A percentile compares a stretch with the other conserved stretches of the same genome.
These are phyloP conservation scores for Neurospora sp. DNA, from an alignment of 495 filamentous ascomycete species.

Conservation along the genomic window DNA sequence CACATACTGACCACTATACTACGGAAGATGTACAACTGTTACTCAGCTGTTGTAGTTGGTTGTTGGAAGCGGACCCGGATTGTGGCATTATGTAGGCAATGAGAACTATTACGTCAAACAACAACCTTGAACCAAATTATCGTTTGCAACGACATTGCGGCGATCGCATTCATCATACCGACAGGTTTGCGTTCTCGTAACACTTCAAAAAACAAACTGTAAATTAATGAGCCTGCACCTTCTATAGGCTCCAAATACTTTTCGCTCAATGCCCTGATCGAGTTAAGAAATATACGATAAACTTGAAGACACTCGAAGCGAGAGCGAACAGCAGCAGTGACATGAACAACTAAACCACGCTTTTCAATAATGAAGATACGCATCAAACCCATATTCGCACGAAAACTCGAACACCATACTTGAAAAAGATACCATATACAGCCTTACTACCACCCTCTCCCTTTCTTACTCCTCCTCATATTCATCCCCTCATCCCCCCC, in stretches of 20 bases:
- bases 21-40: not conserved
- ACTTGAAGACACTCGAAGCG: not conserved
- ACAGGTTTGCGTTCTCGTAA: too few species aligned
- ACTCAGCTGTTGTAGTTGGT: not conserved
- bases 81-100: fast-evolving
- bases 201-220: too few species aligned
- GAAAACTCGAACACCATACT: not conserved
- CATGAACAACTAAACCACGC: not conserved
- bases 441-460: not conserved
- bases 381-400: not conserved
- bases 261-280: too few species aligned
- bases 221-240: too few species aligned
- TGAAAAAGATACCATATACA: not conserved
- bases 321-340: not conserved
- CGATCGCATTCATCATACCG: too few species aligned
- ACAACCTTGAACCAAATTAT: too few species aligned
- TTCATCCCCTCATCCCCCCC: too few species aligned
- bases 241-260: too few species aligned
- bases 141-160: too few species aligned
- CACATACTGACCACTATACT: not conserved
- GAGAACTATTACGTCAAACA: too few species aligned
- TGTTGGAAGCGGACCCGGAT: not conserved
- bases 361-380: not conserved
- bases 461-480: not conserved
- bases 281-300: too few species aligned